A percentile compares a stretch with the other conserved stretches of the same genome.
These are phyloP conservation scores for Pyrenula massariospora DNA, from an alignment of 495 filamentous ascomycete species.

Conservation along the genomic window DNA sequence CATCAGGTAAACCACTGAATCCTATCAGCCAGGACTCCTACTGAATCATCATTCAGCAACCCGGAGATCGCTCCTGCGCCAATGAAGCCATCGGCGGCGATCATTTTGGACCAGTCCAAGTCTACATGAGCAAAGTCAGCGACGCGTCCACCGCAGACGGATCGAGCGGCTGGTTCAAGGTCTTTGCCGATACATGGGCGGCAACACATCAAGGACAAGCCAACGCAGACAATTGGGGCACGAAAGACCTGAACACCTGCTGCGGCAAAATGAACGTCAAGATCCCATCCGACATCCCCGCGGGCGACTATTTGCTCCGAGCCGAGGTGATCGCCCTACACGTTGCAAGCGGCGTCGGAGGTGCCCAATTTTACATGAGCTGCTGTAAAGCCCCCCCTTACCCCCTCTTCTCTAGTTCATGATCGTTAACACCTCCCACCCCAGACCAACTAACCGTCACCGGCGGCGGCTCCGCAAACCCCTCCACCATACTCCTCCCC, in stretches of 20 bases:
- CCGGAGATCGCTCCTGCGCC: constrained; percentile 25
- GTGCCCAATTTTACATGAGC: constrained; percentile 58
- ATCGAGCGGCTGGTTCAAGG: constrained; percentile 21
- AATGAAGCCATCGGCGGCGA: constrained; percentile 36
- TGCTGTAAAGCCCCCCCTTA: constrained; percentile 38
- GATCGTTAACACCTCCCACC: neutral
- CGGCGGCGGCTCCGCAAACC: constrained; percentile 37
- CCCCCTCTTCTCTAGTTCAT: no score
- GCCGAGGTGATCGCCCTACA: constrained; percentile 63
- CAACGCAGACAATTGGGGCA: constrained; percentile 5
- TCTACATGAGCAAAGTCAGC: constrained; percentile 16
- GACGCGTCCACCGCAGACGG: constrained; percentile 13
- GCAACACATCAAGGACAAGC: constrained; percentile 9
- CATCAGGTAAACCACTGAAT: constrained; percentile 13
- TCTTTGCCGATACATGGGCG: constrained; percentile 8
- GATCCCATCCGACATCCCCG: constrained; percentile 45
- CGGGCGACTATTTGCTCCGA: constrained; percentile 58
- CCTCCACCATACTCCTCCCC: constrained; percentile 41
- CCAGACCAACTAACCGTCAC: constrained; percentile 43
- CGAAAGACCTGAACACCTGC: constrained; percentile 8
- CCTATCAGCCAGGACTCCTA: neutral
- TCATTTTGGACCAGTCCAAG: constrained; percentile 10
- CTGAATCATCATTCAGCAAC: constrained; percentile 16
- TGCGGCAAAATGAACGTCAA: constrained; percentile 40
- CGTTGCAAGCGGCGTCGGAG: constrained; percentile 32